Percentiles rank a stretch among this genome's conserved stretches.
phyloP scores from a whole-genome alignment of 768 basidiomycete genomes.

The Trametes meyenii region DNA sequence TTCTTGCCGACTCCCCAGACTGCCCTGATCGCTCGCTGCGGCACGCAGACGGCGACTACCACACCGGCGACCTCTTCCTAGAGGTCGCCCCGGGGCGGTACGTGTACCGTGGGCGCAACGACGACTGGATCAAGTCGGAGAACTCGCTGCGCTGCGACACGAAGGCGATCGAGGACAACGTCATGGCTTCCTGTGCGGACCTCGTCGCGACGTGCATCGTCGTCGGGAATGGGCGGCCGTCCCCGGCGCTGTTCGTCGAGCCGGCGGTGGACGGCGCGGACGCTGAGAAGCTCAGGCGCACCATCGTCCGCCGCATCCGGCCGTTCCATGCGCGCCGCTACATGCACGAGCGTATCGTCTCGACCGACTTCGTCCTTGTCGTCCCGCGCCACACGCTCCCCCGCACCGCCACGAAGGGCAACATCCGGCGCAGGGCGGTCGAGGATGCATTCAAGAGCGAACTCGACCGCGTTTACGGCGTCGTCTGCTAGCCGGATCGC shows the following conservation, averaged over 20 bases:
- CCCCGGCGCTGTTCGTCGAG: slow-evolving; percentile 78
- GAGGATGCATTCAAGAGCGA: slow-evolving; percentile 63
- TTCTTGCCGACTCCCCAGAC: slow-evolving; percentile 66
- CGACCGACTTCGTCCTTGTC: slow-evolving; percentile 65
- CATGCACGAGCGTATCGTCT: slow-evolving; percentile 76
- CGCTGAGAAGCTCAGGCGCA: slow-evolving; percentile 64
- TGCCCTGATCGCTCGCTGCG: slow-evolving; percentile 67
- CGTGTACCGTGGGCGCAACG: slow-evolving; percentile 70
- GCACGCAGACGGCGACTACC: slow-evolving; percentile 67
- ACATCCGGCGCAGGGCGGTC: slow-evolving; percentile 75
- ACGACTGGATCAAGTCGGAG: slow-evolving; percentile 87
- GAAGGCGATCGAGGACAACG: slow-evolving; percentile 80
- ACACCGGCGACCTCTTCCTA: slow-evolving; percentile 80
- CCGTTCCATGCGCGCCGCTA: slow-evolving; percentile 77
- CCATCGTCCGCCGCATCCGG: slow-evolving; percentile 74
- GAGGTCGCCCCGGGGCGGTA: slow-evolving; percentile 61
- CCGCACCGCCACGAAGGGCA: slow-evolving; percentile 79
- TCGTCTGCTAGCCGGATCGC: slow-evolving; percentile 1
- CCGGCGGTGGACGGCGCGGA: slow-evolving; percentile 52
- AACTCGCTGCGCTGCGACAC: slow-evolving; percentile 80
- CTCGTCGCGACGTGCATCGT: slow-evolving; percentile 76
- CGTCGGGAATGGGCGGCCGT: slow-evolving; percentile 74
- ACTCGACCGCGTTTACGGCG: slow-evolving; percentile 60
- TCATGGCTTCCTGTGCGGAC: slow-evolving; percentile 60
- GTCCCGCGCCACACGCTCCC: slow-evolving; percentile 68